Conservation (phyloP, 2,329 filamentous ascomycete genomes). For the Phyllosticta ampelicida region DNA sequence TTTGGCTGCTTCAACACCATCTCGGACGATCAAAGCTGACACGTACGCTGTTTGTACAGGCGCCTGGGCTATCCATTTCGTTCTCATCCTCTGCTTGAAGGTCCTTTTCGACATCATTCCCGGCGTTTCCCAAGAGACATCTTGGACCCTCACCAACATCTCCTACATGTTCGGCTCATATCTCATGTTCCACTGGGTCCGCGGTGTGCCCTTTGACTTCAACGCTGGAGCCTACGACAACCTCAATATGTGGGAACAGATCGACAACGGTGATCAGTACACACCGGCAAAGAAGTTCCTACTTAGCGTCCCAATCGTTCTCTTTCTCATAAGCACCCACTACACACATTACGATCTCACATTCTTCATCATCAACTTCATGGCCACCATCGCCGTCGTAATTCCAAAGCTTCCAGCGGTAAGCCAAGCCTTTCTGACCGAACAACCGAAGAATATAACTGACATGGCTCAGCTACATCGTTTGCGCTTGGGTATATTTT, state of each 20-base stretch:
- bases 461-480: conserved; percentile 23
- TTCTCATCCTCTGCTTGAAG: conserved; percentile 83
- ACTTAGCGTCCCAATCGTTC: conserved; percentile 81
- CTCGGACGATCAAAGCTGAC: not conserved
- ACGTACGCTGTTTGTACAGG: conserved; percentile 43
- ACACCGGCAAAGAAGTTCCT: conserved; percentile 98
- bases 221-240: conserved; percentile 98
- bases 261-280: conserved; percentile 97
- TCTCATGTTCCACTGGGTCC: conserved; percentile 99
- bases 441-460: not conserved
- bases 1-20: not conserved
- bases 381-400: conserved; percentile 83
- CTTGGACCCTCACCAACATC: conserved; percentile 97
- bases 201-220: conserved; percentile 96
- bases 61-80: conserved; percentile 95
- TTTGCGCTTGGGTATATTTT: conserved; percentile 30
- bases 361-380: conserved; percentile 94
- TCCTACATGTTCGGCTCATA: conserved; percentile 99
- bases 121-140: conserved; percentile 92
- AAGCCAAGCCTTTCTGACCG: conserved; percentile 33
- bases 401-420: conserved; percentile 95
- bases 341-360: conserved; percentile 97
- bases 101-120: conserved; percentile 96
- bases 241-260: conserved; percentile 99
- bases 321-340: conserved; percentile 95